Evolutionary conservation across 768 basidiomycete species (phyloP), one percentile per base, ranked within the genome.

Genomic region (Agrocybe chaxingu): DNA sequence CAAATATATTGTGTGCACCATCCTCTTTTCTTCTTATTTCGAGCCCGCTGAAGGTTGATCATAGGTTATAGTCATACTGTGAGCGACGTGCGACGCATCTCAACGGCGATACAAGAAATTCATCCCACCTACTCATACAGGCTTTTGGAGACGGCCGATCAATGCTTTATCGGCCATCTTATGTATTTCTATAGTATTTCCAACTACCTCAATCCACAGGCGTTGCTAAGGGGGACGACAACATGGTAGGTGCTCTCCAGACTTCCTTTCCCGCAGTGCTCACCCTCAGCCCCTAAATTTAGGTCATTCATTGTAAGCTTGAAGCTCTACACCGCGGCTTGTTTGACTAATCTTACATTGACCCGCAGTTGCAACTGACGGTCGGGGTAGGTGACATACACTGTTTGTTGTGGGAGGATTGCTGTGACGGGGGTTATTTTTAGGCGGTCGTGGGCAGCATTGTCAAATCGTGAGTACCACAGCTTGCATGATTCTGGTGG

Each of bases 361-460:
- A 32, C 13, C 7, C 38, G 36, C 24, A 81, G 81, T 53, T 80
- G 45, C 81, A 82, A 64, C 64, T 74, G 7, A 71, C 68, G 4
- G 57, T 65, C 2, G 80, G 77, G 49, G 75, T 74, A 49, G 59
- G 73, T 64, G 0, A 4, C 8, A 24, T 50, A n/a, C 6, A 13
- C 7, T 24, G 13, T 8, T 36, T n/a, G 7, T 12, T 24, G 7
- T 16, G 0, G 8, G 13, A 18, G 30, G 13, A 39, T 44, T 42
- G 31, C 40, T 35, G 50, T n/a, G 30, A 38, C 13, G 12, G 10
- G 7, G 5, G 24, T 24, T 24, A 24, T n/a, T 13, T 40, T 7
- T 31, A 84, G 82, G 74, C 77, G 1, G 42, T 82, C n/a, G 77
- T 78, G 9, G 84, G 82, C 8, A 62, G 68, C 3, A 72, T 84